Conservation (phyloP, 352 stramenopile genomes). For the Phytophthora sojae region DNA sequence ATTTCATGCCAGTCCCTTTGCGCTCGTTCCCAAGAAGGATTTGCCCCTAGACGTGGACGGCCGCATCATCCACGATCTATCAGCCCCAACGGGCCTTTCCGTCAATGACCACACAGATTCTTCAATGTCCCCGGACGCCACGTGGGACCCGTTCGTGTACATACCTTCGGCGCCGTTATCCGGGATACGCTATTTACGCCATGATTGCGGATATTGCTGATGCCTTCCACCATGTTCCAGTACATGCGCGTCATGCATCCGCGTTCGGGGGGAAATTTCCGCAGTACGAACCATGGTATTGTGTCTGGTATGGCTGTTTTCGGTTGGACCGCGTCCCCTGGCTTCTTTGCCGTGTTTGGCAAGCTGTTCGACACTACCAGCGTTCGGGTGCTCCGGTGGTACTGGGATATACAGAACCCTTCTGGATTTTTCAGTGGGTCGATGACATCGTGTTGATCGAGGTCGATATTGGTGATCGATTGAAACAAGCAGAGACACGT, state of each 20-base stretch:
- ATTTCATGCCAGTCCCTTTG: conserved; percentile 19
- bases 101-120: conserved; percentile 13
- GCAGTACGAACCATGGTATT: not conserved
- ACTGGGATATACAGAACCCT: not conserved
- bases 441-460: not conserved
- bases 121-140: not conserved
- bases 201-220: not conserved
- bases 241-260: not conserved
- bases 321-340: not conserved
- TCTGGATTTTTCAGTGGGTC: not conserved
- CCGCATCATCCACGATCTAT: conserved; percentile 23
- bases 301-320: not conserved
- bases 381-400: not conserved
- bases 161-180: not conserved
- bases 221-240: not conserved
- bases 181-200: not conserved
- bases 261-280: not conserved
- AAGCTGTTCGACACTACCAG: not conserved
- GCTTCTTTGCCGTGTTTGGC: not conserved
- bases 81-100: not conserved
- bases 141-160: not conserved
- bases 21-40: conserved; percentile 16
- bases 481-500: not conserved
- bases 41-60: conserved; percentile 1
- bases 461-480: not conserved